Conservation (phyloP, 805 yeast genomes). For the Lachancea waltii region DNA sequence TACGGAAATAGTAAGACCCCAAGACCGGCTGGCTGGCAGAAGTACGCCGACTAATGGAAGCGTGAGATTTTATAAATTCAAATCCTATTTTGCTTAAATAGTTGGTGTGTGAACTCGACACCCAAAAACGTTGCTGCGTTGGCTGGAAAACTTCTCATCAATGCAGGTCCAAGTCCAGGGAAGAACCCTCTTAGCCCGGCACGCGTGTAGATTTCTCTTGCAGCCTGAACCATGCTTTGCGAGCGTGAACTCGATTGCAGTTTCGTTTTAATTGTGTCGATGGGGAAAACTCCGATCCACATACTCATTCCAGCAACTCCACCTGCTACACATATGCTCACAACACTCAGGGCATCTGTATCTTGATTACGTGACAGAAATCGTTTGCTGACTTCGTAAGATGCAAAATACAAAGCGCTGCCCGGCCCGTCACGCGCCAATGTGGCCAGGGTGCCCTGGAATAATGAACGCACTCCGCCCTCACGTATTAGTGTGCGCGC, state of each 20-base stretch:
- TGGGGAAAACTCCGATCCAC: conserved; percentile 96
- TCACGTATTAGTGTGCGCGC: conserved; percentile 61
- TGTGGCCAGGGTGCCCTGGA: conserved; percentile 88
- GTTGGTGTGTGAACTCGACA: conserved; percentile 67
- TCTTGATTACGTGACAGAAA: conserved; percentile 40
- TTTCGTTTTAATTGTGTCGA: conserved; percentile 77
- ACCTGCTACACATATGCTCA: conserved; percentile 82
- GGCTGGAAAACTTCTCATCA: conserved; percentile 93
- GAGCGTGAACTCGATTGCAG: conserved; percentile 35
- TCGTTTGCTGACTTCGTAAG: conserved; percentile 77
- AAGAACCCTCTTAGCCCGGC: conserved; percentile 81
- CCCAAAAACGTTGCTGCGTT: conserved; percentile 99
- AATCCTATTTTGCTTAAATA: conserved; percentile 35
- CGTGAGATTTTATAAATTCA: no score
- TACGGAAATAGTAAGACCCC: conserved; percentile 50
- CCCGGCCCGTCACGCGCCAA: conserved; percentile 98
- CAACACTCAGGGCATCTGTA: conserved; percentile 54
- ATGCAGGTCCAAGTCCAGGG: conserved; percentile 97
- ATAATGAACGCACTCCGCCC: conserved; percentile 80
- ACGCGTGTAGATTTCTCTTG: conserved; percentile 54
- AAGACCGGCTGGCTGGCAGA: conserved; percentile 51
- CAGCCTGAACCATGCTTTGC: conserved; percentile 55
- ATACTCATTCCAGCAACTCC: conserved; percentile 94
- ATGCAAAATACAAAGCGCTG: conserved; percentile 89
- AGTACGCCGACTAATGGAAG: conserved; percentile 10